A percentile compares a stretch with the other conserved stretches of the same genome.
These are phyloP conservation scores for Malassezia equina DNA, from an alignment of 1,284 basidiomycete species.

Conservation along the genomic window DNA sequence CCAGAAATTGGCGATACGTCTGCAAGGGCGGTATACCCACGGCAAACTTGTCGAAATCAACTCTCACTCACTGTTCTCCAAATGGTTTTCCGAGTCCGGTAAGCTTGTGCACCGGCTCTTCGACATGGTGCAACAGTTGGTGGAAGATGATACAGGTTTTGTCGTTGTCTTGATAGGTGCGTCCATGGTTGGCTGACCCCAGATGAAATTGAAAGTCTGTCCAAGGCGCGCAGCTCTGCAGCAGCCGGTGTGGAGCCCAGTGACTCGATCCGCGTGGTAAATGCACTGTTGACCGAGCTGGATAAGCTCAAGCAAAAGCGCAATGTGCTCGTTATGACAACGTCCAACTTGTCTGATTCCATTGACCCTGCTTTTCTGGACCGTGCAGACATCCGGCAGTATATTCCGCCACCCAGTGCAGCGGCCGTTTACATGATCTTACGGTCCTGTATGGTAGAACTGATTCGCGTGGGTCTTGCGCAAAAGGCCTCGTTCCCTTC, in stretches of 20 bases:
- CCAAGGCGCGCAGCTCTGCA: slow-evolving; percentile 82
- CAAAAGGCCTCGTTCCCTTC: background rate
- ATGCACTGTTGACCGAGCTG: slow-evolving; percentile 88
- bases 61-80: slow-evolving; percentile 46
- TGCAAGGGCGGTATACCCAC: slow-evolving; percentile 73
- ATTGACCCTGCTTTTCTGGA: slow-evolving; percentile 95
- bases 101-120: slow-evolving; percentile 95
- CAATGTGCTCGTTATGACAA: slow-evolving; percentile 92
- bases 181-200: background rate
- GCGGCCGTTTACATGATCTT: slow-evolving; percentile 90
- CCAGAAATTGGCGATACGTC: slow-evolving; percentile 84
- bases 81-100: slow-evolving; percentile 82
- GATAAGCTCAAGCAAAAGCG: slow-evolving; percentile 86
- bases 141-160: slow-evolving; percentile 78
- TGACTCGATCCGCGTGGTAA: slow-evolving; percentile 91
- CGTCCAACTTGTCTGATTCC: slow-evolving; percentile 84
- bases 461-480: slow-evolving; percentile 66
- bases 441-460: slow-evolving; percentile 68
- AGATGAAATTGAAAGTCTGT: slow-evolving; percentile 88
- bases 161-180: slow-evolving; percentile 78
- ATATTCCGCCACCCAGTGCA: slow-evolving; percentile 75
- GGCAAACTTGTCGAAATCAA: slow-evolving; percentile 91
- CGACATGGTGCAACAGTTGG: slow-evolving; percentile 71
- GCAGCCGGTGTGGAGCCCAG: slow-evolving; percentile 88
- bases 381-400: slow-evolving; percentile 91